These are phyloP conservation scores for Phytopythium vexans DNA, from an alignment of 352 stramenopile genomes.

Conservation along the genomic window DNA sequence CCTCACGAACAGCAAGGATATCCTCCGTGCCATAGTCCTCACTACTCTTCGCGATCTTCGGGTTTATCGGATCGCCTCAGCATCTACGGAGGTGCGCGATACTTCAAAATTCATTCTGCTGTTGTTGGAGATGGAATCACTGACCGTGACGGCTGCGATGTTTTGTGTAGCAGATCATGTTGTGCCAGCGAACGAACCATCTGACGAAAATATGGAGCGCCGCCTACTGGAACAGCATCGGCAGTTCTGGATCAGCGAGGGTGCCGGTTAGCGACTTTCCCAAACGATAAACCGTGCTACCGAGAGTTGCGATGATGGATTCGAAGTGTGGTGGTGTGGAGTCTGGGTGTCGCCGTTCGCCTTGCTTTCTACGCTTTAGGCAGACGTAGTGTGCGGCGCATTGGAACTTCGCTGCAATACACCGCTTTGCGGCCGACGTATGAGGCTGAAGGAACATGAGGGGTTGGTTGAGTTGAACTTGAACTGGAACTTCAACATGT, in stretches of 20 bases:
- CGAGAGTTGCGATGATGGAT: too few relatives aligned
- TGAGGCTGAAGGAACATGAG: too few relatives aligned
- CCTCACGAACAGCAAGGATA: constrained; percentile 11
- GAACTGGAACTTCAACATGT: too few relatives aligned
- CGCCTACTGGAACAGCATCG: constrained; percentile 61
- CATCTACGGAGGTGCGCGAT: constrained; percentile 40
- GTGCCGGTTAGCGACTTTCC: constrained; percentile 23
- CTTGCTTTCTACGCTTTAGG: too few relatives aligned
- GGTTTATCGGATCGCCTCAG: constrained; percentile 53
- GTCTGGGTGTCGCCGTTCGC: too few relatives aligned
- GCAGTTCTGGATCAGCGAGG: constrained; percentile 77
- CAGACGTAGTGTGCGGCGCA: too few relatives aligned
- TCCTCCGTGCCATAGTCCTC: constrained; percentile 46
- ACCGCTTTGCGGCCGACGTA: too few relatives aligned
- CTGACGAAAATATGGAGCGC: constrained; percentile 32
- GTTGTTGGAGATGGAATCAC: constrained; percentile 13
- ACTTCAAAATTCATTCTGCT: not conserved
- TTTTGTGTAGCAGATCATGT: constrained; percentile 28
- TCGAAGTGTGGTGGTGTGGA: too few relatives aligned
- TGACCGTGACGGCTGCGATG: constrained; percentile 19
- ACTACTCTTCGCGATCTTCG: constrained; percentile 67
- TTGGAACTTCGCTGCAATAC: too few relatives aligned
- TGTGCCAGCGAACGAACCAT: constrained; percentile 23
- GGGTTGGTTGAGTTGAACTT: too few relatives aligned
- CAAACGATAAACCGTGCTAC: too few relatives aligned